A percentile compares a stretch with the other conserved stretches of the same genome.
These are phyloP conservation scores for Tieghemostelium lacteum DNA, from an alignment of 78 protist species.

Conservation along the genomic window DNA sequence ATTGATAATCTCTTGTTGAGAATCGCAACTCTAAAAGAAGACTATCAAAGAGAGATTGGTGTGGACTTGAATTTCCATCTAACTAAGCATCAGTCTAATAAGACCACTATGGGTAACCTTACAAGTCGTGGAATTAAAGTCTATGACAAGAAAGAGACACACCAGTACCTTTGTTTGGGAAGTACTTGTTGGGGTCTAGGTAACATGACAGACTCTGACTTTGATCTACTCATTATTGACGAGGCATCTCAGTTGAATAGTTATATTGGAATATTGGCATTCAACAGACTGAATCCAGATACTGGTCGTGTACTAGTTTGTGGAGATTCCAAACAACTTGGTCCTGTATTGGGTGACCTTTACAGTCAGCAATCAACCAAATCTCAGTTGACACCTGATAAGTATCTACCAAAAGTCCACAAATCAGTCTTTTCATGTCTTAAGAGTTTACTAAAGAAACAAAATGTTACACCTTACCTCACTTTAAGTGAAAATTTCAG, in stretches of 20 bases:
- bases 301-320: slow-evolving; percentile 14
- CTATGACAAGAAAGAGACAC: neutral
- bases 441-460: slow-evolving; percentile 3
- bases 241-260: slow-evolving; percentile 64
- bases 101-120: neutral
- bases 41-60: slow-evolving; percentile 27
- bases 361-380: neutral
- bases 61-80: slow-evolving; percentile 22
- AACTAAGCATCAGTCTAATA: neutral
- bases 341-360: slow-evolving; percentile 28
- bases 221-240: slow-evolving; percentile 50
- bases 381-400: neutral
- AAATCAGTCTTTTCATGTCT: slow-evolving; percentile 68
- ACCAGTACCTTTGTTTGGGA: slow-evolving; percentile 11
- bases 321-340: slow-evolving; percentile 58
- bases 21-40: slow-evolving; percentile 41
- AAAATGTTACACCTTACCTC: neutral
- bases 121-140: neutral
- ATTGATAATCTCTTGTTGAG: slow-evolving; percentile 44
- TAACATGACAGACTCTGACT: neutral
- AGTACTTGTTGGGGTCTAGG: slow-evolving; percentile 53
- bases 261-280: slow-evolving; percentile 12
- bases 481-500: slow-evolving; percentile 36
- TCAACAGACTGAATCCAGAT: neutral
- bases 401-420: slow-evolving; percentile 26